phyloP scores from a whole-genome alignment of 2,329 filamentous ascomycete genomes.

The Penicillium sp. region DNA sequence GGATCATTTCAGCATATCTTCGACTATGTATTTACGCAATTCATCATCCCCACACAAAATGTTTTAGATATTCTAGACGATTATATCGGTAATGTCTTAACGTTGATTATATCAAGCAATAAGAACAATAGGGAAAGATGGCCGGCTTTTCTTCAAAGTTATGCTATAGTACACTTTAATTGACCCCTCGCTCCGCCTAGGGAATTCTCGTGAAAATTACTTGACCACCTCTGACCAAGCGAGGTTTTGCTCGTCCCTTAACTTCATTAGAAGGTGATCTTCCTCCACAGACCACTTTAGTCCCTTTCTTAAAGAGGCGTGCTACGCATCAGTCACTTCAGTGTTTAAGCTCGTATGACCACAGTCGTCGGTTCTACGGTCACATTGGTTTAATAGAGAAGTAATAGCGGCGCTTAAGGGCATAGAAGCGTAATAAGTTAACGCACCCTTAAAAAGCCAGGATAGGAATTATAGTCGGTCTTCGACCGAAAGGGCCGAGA shows the following conservation, averaged over 20 bases:
- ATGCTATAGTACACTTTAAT: slow-evolving; percentile 21
- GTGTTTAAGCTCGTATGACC: slow-evolving; percentile 14
- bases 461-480: slow-evolving; percentile 13
- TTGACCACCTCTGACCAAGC: slow-evolving; percentile 19
- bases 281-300: slow-evolving; percentile 19
- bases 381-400: not conserved
- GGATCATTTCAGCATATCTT: not conserved
- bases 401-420: not conserved
- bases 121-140: slow-evolving; percentile 2
- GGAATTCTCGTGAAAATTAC: slow-evolving; percentile 12
- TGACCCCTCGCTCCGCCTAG: slow-evolving; percentile 15
- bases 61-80: not conserved
- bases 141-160: slow-evolving; percentile 9
- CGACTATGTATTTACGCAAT: not conserved
- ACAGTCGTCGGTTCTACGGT: not conserved
- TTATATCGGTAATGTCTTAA: not conserved
- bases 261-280: slow-evolving; percentile 10
- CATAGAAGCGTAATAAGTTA: slow-evolving; percentile 6
- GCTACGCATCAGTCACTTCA: not conserved
- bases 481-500: slow-evolving; percentile 11
- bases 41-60: not conserved
- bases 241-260: slow-evolving; percentile 18
- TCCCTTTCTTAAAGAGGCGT: slow-evolving; percentile 13
- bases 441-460: slow-evolving; percentile 15
- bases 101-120: not conserved